Base-by-base conservation (phyloP, 2,329 filamentous ascomycete species). In the Epichloe gansuensis region DNA sequence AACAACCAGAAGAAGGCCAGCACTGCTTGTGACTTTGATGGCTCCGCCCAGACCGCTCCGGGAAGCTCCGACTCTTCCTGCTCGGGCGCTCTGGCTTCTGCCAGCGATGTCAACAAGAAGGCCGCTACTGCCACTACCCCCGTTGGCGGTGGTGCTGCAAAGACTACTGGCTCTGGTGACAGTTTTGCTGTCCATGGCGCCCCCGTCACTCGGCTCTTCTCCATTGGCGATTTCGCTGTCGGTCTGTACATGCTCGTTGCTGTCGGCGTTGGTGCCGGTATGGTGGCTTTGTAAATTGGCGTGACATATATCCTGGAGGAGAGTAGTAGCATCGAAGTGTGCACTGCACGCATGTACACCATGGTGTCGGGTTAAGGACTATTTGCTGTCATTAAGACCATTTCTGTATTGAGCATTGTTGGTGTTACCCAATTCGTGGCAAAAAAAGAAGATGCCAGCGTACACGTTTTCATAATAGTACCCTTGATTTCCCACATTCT, bases 1-100 rank as follows among this genome's bases (percentile, higher is more conserved):
- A 64, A 73, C 58, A 67, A 65, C 57, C 74, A 82, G 62, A 71
- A 75, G 58, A 74, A 74, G 57, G 68, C 70, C 49, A 65, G 70
- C 27, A 70, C 70, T 51, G 83, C 87, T 39, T 93, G 87, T 65
- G 74, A 81, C 73, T 89, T 89, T 69, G 71, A 76, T 53, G 84
- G 86, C 60, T 71, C 80, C 59, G 87, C 83, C 47, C 71, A 73
- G 53, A 71, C 76, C 52, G 75, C 76, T 66, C 64, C 73, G 53
- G 65, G 73, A 47, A 61, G 69, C 46, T 70, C 72, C 36, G 68
- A 75, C 15, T 69, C 70, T 31, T 68, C 66, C 51, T 93, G 87
- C 76, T 64, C 69, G 46, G 60, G 67, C 43, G 71, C 84, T 51
- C 71, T 93, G 51, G 68, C 71, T 35, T 74, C 81, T 57, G 87